These are phyloP conservation scores for Cadophora sp. DNA, from an alignment of 2,329 filamentous ascomycete species.

Conservation along the genomic window DNA sequence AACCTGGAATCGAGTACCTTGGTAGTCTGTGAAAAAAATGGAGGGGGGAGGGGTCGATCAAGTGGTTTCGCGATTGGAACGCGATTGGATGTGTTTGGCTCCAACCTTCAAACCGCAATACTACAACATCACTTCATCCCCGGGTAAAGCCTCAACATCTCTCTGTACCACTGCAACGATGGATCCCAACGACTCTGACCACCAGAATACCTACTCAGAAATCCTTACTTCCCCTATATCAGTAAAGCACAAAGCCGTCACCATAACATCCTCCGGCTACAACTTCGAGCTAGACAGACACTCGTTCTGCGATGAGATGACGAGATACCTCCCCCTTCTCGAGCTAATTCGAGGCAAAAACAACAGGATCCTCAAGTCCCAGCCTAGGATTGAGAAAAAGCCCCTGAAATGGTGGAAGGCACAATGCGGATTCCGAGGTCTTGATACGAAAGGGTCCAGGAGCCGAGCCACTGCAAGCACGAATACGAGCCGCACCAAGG, in stretches of 20 bases:
- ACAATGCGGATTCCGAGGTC: not conserved
- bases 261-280: not conserved
- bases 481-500: not conserved
- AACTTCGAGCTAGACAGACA: not conserved
- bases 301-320: not conserved
- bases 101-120: too few species aligned
- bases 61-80: too few species aligned
- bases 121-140: too few species aligned
- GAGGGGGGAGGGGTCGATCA: too few species aligned
- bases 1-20: too few species aligned
- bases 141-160: not conserved
- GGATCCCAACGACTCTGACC: slow-evolving; percentile 20
- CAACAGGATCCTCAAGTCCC: not conserved
- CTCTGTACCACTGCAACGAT: not conserved
- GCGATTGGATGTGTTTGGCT: too few species aligned
- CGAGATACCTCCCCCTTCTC: not conserved
- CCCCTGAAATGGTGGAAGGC: not conserved
- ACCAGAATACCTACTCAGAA: not conserved
- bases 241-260: not conserved
- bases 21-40: too few species aligned
- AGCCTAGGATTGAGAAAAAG: not conserved
- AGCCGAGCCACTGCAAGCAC: not conserved
- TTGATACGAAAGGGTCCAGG: not conserved
- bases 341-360: not conserved
- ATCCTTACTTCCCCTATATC: not conserved